Evolutionary conservation across 805 yeast genomes (phyloP).

Genomic region (Schizosaccharomyces octosporus): DNA sequence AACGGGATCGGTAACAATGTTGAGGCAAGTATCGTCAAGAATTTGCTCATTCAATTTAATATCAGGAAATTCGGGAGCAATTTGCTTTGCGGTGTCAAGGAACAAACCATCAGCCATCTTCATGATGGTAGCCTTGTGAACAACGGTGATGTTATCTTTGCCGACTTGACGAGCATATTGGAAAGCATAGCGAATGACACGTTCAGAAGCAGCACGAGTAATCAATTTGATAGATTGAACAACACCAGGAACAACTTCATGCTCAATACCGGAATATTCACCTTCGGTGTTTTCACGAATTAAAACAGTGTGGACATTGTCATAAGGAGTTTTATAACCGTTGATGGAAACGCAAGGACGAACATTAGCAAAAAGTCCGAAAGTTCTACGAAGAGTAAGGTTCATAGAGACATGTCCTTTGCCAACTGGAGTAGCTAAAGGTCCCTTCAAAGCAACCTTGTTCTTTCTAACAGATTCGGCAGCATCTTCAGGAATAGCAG

Average conservation of each 20-base stretch:
- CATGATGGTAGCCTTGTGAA: slow-evolving; percentile 96
- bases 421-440: slow-evolving; percentile 70
- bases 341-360: slow-evolving; percentile 85
- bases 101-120: slow-evolving; percentile 94
- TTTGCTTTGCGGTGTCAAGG: slow-evolving; percentile 70
- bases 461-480: slow-evolving; percentile 80
- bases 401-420: slow-evolving; percentile 67
- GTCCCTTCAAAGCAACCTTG: slow-evolving; percentile 91
- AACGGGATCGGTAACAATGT: slow-evolving; percentile 68
- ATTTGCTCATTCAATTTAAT: slow-evolving; percentile 62
- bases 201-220: slow-evolving; percentile 87
- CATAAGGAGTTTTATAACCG: slow-evolving; percentile 75
- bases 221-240: slow-evolving; percentile 93
- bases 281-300: slow-evolving; percentile 99
- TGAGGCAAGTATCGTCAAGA: slow-evolving; percentile 85
- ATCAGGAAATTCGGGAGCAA: slow-evolving; percentile 80
- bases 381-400: slow-evolving; percentile 87
- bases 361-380: slow-evolving; percentile 83
- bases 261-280: slow-evolving; percentile 96
- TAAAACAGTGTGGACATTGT: slow-evolving; percentile 72
- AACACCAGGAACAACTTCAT: slow-evolving; percentile 91
- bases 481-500: slow-evolving; percentile 72
- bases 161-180: slow-evolving; percentile 79
- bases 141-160: slow-evolving; percentile 75
- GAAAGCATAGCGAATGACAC: slow-evolving; percentile 88